Percentiles rank a stretch among this genome's conserved stretches.
Conservation (phyloP, 345 rosid genomes). For the Gossypioides kirkii region DNA sequence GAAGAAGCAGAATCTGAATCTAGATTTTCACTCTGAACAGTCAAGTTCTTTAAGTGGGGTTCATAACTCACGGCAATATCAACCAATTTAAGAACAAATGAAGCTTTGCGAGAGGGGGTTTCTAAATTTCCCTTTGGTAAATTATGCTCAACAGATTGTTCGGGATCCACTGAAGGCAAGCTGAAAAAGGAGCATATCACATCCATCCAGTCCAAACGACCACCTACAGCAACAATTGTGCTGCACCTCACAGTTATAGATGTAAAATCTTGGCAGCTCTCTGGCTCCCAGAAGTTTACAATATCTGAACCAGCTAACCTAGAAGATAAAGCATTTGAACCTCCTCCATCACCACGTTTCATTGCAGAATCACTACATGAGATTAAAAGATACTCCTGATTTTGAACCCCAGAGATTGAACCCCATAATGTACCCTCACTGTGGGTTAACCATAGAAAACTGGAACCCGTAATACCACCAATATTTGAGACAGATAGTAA, state of each 20-base stretch:
- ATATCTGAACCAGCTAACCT: slow-evolving; percentile 82
- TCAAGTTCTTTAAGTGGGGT: slow-evolving; percentile 46
- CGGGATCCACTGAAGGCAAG: slow-evolving; percentile 36
- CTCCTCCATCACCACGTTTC: slow-evolving; percentile 95
- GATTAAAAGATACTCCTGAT: slow-evolving; percentile 60
- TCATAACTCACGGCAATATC: slow-evolving; percentile 90
- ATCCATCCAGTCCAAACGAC: slow-evolving; percentile 92
- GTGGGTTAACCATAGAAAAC: slow-evolving; percentile 76
- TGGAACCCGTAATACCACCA: slow-evolving; percentile 57
- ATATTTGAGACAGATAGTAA: slow-evolving; percentile 65
- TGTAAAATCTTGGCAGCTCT: slow-evolving; percentile 35
- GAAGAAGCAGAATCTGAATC: slow-evolving; percentile 24
- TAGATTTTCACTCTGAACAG: slow-evolving; percentile 11
- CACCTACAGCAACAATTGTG: slow-evolving; percentile 82
- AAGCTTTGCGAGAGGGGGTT: slow-evolving; percentile 36
- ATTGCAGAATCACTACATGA: slow-evolving; percentile 74
- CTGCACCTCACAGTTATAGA: slow-evolving; percentile 64
- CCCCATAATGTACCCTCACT: slow-evolving; percentile 79
- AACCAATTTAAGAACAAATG: slow-evolving; percentile 68
- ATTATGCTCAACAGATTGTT: slow-evolving; percentile 25
- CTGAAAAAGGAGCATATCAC: slow-evolving; percentile 63
- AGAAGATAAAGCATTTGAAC: slow-evolving; percentile 84
- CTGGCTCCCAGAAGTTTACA: slow-evolving; percentile 59
- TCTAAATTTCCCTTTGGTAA: slow-evolving; percentile 31
- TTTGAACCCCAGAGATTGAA: slow-evolving; percentile 51